phyloP scores from a whole-genome alignment of 495 filamentous ascomycete species.

The Schizothecium vesticola region DNA sequence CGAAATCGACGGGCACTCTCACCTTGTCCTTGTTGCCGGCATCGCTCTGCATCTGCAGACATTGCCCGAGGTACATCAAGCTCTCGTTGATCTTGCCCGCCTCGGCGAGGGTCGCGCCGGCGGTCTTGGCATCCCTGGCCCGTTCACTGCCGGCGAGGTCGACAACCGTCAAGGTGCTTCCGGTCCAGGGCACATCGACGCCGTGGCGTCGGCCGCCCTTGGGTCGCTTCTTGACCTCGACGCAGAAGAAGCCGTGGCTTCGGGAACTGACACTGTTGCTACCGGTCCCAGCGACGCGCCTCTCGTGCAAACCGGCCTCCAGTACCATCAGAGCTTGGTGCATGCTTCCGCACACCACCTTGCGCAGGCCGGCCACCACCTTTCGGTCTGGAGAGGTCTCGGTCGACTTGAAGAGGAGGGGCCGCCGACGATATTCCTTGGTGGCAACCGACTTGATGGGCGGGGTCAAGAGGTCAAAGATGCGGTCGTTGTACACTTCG shows the following conservation, averaged over 20 bases:
- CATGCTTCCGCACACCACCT: constrained; percentile 79
- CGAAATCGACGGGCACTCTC: constrained; percentile 16
- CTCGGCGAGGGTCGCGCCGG: constrained; percentile 84
- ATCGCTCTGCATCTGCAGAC: constrained; percentile 90
- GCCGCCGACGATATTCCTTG: constrained; percentile 67
- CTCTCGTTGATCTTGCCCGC: constrained; percentile 97
- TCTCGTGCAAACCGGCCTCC: constrained; percentile 81
- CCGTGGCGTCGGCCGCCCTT: constrained; percentile 38
- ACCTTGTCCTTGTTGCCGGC: constrained; percentile 70
- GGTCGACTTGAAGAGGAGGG: constrained; percentile 81
- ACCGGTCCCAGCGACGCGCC: constrained; percentile 83
- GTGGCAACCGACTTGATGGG: constrained; percentile 41
- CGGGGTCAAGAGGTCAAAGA: constrained; percentile 81
- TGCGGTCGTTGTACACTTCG: constrained; percentile 97
- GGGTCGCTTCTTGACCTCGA: constrained; percentile 83
- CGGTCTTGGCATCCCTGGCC: constrained; percentile 86
- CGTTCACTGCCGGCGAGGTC: constrained; percentile 94
- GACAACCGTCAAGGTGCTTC: constrained; percentile 79
- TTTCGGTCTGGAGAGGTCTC: constrained; percentile 81
- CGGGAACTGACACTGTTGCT: constrained; percentile 84
- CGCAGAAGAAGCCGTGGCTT: constrained; percentile 93
- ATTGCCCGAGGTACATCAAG: constrained; percentile 96
- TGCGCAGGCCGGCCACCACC: constrained; percentile 84
- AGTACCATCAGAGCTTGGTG: constrained; percentile 86
- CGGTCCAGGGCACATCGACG: constrained; percentile 61